These are phyloP conservation scores for Cercospora beticola DNA, from an alignment of 2,329 filamentous ascomycete genomes.

Conservation along the genomic window DNA sequence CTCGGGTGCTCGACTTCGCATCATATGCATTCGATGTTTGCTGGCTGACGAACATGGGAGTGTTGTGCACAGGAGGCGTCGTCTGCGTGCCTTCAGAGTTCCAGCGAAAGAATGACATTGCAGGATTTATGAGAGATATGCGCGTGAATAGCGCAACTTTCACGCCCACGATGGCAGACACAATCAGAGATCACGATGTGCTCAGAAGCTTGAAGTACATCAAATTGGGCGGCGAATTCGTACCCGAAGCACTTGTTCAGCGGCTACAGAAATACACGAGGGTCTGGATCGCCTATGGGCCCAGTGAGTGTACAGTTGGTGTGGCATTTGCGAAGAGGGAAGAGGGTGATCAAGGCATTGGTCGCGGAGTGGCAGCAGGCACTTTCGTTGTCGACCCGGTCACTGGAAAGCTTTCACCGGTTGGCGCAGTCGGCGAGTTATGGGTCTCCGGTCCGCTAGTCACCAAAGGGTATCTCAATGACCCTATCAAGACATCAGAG, in stretches of 20 bases:
- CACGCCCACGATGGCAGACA: not conserved
- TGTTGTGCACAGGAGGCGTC: not conserved
- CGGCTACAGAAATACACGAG: not conserved
- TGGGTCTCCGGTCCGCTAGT: conserved; percentile 47
- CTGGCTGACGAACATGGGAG: not conserved
- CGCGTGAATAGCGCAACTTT: not conserved
- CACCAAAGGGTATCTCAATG: conserved; percentile 44
- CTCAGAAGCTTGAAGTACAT: not conserved
- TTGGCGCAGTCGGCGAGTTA: conserved; percentile 50
- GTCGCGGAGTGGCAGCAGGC: not conserved
- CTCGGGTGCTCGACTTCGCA: conserved; percentile 26
- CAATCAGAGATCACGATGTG: not conserved
- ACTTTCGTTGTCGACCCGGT: not conserved
- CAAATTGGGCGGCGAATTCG: not conserved
- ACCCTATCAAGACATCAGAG: conserved; percentile 37
- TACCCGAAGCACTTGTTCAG: not conserved
- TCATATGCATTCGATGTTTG: conserved; percentile 28
- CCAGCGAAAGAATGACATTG: not conserved
- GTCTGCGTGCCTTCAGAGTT: conserved; percentile 7
- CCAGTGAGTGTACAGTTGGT: conserved; percentile 1
- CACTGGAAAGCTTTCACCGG: conserved; percentile 35
- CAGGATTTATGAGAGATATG: not conserved
- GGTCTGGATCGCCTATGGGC: conserved; percentile 2
- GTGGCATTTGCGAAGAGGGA: conserved; percentile 5
- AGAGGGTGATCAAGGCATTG: not conserved